Base-by-base conservation (phyloP, 768 basidiomycete genomes). In the Suillus ampliporus region DNA sequence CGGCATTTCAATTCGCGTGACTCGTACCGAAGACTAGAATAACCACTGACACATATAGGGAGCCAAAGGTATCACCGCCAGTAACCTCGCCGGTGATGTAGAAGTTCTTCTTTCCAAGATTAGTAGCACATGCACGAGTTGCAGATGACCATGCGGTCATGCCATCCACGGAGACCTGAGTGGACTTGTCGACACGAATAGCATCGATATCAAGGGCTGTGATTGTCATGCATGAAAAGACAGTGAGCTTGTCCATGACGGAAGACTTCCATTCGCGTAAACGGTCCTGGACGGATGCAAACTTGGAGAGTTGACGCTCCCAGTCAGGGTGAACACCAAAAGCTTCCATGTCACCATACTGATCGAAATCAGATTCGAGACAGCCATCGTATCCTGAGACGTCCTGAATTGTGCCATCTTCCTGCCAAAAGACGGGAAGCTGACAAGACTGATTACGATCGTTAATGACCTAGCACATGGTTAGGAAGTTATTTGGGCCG, bases 281-380 rank as follows among this genome's bases (percentile, higher is more conserved):
- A 84, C 95, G 92, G 74, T 97, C 95, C 72, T 97, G 95, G 4
- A 97, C 95, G 61, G 95, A 96, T 41, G 95, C 94, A 75, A 97
- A 97, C 72, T 97, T 97, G 67, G 94, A 87, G 23, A 97, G 80
- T 74, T 97, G 92, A 83, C 95, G 95, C 72, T 97, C 86, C 91
- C 88, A 95, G 78, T 94, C 90, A 50, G 91, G 92, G 77, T 94
- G 92, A 35, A 97, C 95, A 89, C 95, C 95, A 72, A 97, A 97
- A 65, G 95, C 95, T 75, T 97, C 95, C 87, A 94, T 94, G 78
- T 97, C 95, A 65, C 95, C 95, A 68, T 91, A 97, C 64, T 97
- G 95, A 76, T 97, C 95, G 68, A 97, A 96, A 65, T 95, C 94
- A 19, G 92, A 95, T 15, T 77, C 73, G 65, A 89, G 80, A 75